These are phyloP conservation scores for Platanthera zijinensis DNA, from an alignment of 106 monocot genomes.

Conservation along the genomic window DNA sequence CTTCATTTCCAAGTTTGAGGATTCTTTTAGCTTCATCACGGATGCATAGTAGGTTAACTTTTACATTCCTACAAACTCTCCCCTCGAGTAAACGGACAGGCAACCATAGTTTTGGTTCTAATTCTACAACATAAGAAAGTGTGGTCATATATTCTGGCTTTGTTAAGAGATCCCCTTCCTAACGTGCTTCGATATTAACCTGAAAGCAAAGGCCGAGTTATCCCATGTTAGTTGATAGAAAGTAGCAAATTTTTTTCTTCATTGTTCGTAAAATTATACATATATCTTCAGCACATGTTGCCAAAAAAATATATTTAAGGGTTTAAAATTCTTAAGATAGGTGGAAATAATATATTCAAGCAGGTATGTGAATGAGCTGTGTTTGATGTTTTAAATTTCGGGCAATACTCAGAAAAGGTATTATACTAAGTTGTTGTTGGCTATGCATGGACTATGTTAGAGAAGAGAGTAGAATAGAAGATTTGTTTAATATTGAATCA, in stretches of 20 bases:
- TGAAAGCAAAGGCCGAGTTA: conserved; percentile 16
- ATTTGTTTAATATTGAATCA: too few relatives aligned
- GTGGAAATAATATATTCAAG: not conserved
- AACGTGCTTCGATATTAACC: conserved; percentile 11
- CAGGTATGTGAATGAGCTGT: not conserved
- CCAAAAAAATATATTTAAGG: not conserved
- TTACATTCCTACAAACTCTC: conserved; percentile 66
- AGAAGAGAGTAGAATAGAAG: too few relatives aligned
- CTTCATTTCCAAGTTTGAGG: not conserved
- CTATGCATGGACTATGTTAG: too few relatives aligned
- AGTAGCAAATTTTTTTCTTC: not conserved
- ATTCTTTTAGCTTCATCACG: conserved; percentile 65
- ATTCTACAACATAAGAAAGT: conserved; percentile 60
- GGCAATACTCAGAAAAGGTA: not conserved
- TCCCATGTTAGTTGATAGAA: not conserved
- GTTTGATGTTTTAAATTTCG: not conserved
- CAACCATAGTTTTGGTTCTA: conserved; percentile 84
- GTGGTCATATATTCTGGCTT: conserved; percentile 35
- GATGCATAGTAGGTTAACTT: conserved; percentile 54
- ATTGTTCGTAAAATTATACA: not conserved
- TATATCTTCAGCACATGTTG: not conserved
- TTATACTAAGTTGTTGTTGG: not conserved
- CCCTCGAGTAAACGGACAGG: conserved; percentile 80
- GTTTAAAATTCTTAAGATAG: not conserved
- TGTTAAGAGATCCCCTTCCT: conserved; percentile 6